Conservation (phyloP, 1,284 basidiomycete genomes). For the Sphaerobolus stellatus region DNA sequence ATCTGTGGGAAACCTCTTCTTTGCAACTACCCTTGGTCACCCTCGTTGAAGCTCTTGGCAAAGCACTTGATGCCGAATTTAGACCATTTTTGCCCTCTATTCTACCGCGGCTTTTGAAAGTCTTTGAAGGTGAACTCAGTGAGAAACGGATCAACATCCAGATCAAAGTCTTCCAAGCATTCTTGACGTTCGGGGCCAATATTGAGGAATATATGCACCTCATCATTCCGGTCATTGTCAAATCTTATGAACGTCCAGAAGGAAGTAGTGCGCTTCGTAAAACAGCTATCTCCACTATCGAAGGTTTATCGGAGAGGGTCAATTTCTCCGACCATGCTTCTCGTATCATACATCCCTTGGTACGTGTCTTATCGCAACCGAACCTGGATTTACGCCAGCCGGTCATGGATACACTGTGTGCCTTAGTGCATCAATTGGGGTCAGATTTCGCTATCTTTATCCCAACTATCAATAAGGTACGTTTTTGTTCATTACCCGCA, state of each 20-base stretch:
- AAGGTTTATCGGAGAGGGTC: slow-evolving; percentile 87
- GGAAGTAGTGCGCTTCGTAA: slow-evolving; percentile 77
- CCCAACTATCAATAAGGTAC: slow-evolving; percentile 93
- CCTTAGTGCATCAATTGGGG: slow-evolving; percentile 90
- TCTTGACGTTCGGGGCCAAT: slow-evolving; percentile 93
- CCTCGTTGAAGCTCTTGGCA: slow-evolving; percentile 92
- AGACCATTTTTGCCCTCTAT: slow-evolving; percentile 95
- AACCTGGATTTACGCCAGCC: slow-evolving; percentile 77
- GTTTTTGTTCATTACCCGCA: slow-evolving; percentile 15
- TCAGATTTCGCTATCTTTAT: slow-evolving; percentile 98
- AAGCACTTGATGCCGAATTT: slow-evolving; percentile 96
- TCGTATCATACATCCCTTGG: slow-evolving; percentile 93
- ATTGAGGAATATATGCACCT: slow-evolving; percentile 98
- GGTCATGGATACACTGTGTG: slow-evolving; percentile 93
- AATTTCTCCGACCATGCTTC: slow-evolving; percentile 99
- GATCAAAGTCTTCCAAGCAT: slow-evolving; percentile 91
- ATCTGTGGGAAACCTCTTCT: slow-evolving; percentile 85
- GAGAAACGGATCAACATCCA: slow-evolving; percentile 80
- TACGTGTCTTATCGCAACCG: slow-evolving; percentile 79
- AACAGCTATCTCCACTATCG: slow-evolving; percentile 89
- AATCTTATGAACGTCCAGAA: slow-evolving; percentile 85
- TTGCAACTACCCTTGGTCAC: slow-evolving; percentile 93
- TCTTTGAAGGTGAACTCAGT: slow-evolving; percentile 82
- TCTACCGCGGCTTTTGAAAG: slow-evolving; percentile 85
- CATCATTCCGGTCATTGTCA: slow-evolving; percentile 93